Percentiles rank a stretch among this genome's conserved stretches.
phyloP scores from a whole-genome alignment of 2,329 filamentous ascomycete species.

The Penicillium aurantiogriseum region DNA sequence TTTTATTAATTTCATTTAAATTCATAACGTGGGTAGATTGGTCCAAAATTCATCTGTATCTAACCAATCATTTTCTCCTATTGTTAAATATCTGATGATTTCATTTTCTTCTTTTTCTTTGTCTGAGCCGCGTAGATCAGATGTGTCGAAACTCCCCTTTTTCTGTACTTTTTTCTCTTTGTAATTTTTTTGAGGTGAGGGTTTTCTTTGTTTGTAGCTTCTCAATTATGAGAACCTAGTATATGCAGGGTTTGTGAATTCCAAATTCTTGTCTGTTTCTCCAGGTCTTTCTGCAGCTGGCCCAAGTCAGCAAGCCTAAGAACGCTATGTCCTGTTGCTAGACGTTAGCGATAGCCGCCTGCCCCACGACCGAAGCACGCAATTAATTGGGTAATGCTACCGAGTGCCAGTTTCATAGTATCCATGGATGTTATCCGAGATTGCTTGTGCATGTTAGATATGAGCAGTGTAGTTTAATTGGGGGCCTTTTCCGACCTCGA shows the following conservation, averaged over 20 bases:
- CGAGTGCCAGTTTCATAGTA: neutral
- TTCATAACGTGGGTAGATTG: slow-evolving; percentile 7
- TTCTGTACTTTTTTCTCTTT: neutral
- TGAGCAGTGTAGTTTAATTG: neutral
- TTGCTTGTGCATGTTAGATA: neutral
- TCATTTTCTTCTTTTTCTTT: slow-evolving; percentile 2
- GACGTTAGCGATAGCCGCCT: slow-evolving; percentile 14
- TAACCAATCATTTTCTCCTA: neutral
- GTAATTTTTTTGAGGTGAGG: neutral
- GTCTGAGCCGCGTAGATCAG: slow-evolving; percentile 12
- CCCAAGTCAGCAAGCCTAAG: neutral
- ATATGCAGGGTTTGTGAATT: neutral
- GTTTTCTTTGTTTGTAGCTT: neutral
- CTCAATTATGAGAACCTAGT: neutral
- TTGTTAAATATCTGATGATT: slow-evolving; percentile 4
- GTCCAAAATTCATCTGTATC: slow-evolving; percentile 7
- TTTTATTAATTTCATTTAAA: neutral
- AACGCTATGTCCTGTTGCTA: slow-evolving; percentile 8
- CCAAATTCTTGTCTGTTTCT: neutral
- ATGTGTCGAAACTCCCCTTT: slow-evolving; percentile 7
- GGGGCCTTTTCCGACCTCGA: neutral
- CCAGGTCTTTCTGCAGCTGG: neutral
- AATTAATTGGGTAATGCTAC: neutral
- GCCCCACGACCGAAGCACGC: slow-evolving; percentile 2
- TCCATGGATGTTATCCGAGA: neutral